Conservation (phyloP, 306 rosid species). For the Sesbania bispinosa region DNA sequence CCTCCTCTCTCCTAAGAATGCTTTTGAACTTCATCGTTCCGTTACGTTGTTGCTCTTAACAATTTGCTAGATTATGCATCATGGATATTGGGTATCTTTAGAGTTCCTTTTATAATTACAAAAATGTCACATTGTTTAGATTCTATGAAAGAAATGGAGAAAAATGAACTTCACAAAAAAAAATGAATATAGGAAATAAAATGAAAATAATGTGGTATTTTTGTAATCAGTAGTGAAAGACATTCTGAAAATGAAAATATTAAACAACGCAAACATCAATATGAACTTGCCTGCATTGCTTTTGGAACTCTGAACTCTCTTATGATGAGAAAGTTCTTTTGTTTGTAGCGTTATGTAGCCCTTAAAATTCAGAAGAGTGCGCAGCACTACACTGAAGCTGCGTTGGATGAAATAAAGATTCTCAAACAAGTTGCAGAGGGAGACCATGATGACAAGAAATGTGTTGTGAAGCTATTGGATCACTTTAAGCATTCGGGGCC, state of each 20-base stretch:
- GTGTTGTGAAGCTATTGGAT: slow-evolving; percentile 94
- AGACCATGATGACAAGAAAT: slow-evolving; percentile 74
- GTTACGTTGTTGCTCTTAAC: not conserved
- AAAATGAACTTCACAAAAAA: too few species aligned
- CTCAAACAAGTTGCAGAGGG: slow-evolving; percentile 93
- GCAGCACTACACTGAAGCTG: slow-evolving; percentile 95
- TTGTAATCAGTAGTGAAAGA: too few species aligned
- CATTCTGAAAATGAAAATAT: not conserved
- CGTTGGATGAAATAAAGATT: slow-evolving; percentile 95
- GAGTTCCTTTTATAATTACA: not conserved
- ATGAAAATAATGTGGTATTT: too few species aligned
- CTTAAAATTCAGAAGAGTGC: slow-evolving; percentile 98
- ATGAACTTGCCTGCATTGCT: too few species aligned
- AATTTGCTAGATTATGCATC: not conserved
- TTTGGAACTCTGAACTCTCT: too few species aligned
- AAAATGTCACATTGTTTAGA: not conserved
- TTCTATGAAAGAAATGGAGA: not conserved
- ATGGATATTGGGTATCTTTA: too few species aligned
- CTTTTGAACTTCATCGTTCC: not conserved
- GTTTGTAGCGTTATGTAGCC: slow-evolving; percentile 78
- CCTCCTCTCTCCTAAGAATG: slow-evolving; percentile 60
- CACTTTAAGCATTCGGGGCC: slow-evolving; percentile 98
- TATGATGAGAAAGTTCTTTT: not conserved
- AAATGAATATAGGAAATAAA: not conserved
- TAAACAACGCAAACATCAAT: too few species aligned